Conservation (phyloP, 179 eudicot species). For the Beta macrorhiza region DNA sequence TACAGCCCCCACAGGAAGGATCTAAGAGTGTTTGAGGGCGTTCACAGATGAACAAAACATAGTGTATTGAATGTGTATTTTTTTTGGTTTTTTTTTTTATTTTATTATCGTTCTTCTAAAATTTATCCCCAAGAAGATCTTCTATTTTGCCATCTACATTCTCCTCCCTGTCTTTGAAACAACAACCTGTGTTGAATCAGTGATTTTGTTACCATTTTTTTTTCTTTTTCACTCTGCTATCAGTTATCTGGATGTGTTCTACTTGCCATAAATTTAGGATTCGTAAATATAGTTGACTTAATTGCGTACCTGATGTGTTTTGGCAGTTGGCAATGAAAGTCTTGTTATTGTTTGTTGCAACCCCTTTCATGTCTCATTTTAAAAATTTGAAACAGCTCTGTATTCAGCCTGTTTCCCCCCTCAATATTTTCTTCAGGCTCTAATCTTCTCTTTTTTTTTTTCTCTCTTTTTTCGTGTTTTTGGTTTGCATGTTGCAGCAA, state of each 20-base stretch:
- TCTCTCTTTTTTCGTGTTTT: neutral
- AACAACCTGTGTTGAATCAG: neutral
- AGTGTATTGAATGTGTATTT: neutral
- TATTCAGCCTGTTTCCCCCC: neutral
- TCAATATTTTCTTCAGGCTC: constrained; percentile 2
- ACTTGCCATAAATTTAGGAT: neutral
- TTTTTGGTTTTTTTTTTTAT: neutral
- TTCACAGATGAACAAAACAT: neutral
- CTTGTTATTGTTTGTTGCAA: neutral
- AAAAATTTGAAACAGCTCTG: neutral
- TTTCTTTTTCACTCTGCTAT: neutral
- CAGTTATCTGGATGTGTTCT: neutral
- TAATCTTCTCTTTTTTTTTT: neutral
- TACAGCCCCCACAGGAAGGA: neutral
- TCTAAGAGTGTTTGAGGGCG: neutral
- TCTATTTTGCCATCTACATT: no score
- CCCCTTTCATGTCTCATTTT: neutral
- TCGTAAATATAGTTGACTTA: neutral
- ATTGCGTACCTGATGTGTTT: neutral
- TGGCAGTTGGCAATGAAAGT: neutral
- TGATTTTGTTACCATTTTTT: neutral
- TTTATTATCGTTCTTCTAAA: neutral
- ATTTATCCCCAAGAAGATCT: no score
- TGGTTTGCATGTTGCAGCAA: constrained; percentile 35
- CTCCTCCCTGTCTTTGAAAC: neutral